Base-by-base conservation (phyloP, 768 basidiomycete species). In the Boletus huronensis region DNA sequence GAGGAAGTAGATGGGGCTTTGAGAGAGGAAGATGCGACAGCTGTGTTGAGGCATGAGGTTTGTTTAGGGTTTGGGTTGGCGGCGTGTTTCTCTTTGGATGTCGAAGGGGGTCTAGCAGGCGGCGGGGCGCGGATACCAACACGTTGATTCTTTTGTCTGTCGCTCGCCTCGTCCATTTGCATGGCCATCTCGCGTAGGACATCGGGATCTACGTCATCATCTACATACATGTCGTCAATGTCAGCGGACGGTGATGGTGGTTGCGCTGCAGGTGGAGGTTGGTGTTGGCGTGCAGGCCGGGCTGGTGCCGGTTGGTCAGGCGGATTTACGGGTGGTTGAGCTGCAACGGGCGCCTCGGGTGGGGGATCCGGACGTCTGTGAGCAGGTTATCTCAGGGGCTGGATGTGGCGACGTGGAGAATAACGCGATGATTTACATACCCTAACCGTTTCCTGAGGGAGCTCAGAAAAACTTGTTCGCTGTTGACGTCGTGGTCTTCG, bases 391-490 rank as follows among this genome's bases (percentile, higher is more conserved):
- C 14, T 41, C 10, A 44, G 14, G 6, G 17, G 14, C 38, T 4
- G 34, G 17, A 34, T 17, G 10, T 28, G 29, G 13, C 23, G 28
- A 47, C 21, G n/a, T 14, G 19, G 7, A 10, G 32, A 5, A 39
- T 38, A 23, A 46, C 25, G 64, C 21, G n/a, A 47, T 13, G 28
- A 29, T 34, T 19, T 39, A 28, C 80, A 66, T 69, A 90, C 93
- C 90, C 84, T 65, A 93, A 70, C 52, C 90, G 81, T 38, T 69
- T 63, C 44, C 79, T 78, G 19, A 96, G 75, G 25, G 80, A 77
- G 40, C 78, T 75, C 10, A 82, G 73, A 65, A 97, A 92, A 50
- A 84, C 73, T 1, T 67, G 66, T 28, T 80, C 78, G 49, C 83
- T 85, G 21, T 78, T 61, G 3, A 59, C 74, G 40, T 93, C 84